These are phyloP conservation scores for Evansstolkia leycettana DNA, from an alignment of 495 filamentous ascomycete species.

Conservation along the genomic window DNA sequence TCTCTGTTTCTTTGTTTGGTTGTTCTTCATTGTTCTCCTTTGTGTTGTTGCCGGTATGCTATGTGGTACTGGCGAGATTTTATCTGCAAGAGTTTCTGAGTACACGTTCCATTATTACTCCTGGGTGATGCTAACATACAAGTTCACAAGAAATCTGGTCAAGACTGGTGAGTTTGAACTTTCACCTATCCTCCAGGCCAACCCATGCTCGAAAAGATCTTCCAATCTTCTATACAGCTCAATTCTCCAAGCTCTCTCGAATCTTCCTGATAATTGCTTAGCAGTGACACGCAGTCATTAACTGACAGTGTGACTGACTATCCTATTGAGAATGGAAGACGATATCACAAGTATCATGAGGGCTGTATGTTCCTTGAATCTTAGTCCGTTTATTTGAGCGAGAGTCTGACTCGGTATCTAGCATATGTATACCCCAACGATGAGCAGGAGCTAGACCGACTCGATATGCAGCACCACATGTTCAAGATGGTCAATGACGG, in stretches of 20 bases:
- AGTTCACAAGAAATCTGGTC: conserved; percentile 11
- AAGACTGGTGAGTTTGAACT: conserved; percentile 10
- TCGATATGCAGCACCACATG: conserved; percentile 51
- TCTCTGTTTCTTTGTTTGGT: not conserved
- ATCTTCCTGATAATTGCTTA: not conserved
- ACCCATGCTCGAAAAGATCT: no score
- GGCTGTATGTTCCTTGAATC: conserved; percentile 27
- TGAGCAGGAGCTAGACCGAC: conserved; percentile 39
- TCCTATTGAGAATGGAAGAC: conserved; percentile 41
- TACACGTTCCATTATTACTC: not conserved
- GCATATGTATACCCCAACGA: conserved; percentile 47
- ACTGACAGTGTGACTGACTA: conserved; percentile 39
- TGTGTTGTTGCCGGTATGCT: no score
- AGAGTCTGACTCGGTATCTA: conserved; percentile 11
- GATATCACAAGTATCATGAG: conserved; percentile 46
- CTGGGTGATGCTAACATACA: conserved; percentile 12
- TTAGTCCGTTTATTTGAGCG: no score
- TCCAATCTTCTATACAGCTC: no score
- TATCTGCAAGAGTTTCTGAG: no score
- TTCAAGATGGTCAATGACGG: conserved; percentile 40
- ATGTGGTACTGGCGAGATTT: no score
- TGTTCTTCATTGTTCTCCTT: not conserved
- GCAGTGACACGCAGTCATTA: conserved; percentile 36
- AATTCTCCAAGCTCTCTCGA: not conserved
- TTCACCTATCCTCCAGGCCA: not conserved